Base-by-base conservation (phyloP, 2,329 filamentous ascomycete genomes). In the Beauveria sp. region DNA sequence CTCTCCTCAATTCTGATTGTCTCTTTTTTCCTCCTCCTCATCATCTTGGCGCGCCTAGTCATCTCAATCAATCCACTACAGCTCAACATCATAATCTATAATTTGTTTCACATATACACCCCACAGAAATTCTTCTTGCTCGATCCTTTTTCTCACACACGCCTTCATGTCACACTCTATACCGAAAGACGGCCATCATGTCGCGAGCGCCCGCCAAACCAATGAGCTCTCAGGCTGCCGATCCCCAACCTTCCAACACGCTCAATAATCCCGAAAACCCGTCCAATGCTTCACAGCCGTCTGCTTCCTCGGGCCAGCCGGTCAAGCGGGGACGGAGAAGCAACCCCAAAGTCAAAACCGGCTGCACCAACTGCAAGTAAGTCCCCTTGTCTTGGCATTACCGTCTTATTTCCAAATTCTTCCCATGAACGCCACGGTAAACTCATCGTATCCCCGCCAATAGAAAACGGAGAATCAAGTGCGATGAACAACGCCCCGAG, bases 351-450 rank as follows among this genome's bases (percentile, higher is more conserved):
- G 84, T 86, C 64, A 87, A 86, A 74, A 87, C 84, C 1, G 85
- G 85, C 46, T 88, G 85, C 71, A 79, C 77, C 67, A 86, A 84
- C 70, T 88, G 85, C 85, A 88, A 88, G 85, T 87, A 77, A 70
- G 84, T 78, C 12, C 10, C 54, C 5, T 16, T 53, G 41, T 60
- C 28, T 54, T 55, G 46, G 37, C 7, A 48, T 46, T 44, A 6
- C 24, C 30, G 28, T 20, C 24, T 55, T 43, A n/a, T 51, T 41
- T 22, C 30, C 55, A 22, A 37, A 37, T 37, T 37, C 30, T 16
- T 16, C 5, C 14, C 34, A 37, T 37, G 16, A 37, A 37, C 14
- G 34, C 34, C 18, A 22, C 46, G 28, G 18, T 57, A 30, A 28
- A 60, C 30, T 55, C 61, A 40, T 59, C 28, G 16, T 55, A 37